Evolutionary conservation across 2,329 filamentous ascomycete genomes (phyloP).

Genomic region (Ophiostoma australiae): DNA sequence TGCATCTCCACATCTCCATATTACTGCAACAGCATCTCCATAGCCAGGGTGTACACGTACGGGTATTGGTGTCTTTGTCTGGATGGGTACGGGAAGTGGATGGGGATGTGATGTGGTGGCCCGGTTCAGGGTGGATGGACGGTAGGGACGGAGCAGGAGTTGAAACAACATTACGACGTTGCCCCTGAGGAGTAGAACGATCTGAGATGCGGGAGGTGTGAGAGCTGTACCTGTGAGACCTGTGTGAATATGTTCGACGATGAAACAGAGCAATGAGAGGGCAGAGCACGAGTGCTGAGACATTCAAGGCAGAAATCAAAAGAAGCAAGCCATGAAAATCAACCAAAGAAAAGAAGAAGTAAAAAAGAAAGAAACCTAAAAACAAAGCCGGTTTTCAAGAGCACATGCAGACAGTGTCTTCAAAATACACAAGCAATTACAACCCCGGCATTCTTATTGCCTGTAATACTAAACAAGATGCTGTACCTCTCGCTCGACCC

Average conservation of each 20-base stretch:
- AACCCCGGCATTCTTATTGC: neutral
- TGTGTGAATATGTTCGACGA: neutral
- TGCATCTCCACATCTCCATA: conserved; percentile 13
- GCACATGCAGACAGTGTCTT: neutral
- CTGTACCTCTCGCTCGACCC: neutral
- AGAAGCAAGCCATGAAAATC: neutral
- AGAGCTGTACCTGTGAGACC: no score
- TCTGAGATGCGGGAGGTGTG: neutral
- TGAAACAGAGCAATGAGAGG: neutral
- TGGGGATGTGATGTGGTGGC: neutral
- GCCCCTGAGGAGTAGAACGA: neutral
- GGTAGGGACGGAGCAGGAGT: neutral
- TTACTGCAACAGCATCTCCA: conserved; percentile 14
- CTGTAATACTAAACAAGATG: neutral
- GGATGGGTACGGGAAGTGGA: conserved; percentile 3
- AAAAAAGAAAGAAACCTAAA: neutral
- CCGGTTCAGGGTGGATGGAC: neutral
- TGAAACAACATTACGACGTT: conserved; percentile 13
- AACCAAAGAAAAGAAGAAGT: neutral
- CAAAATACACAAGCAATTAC: neutral
- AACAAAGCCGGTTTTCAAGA: neutral
- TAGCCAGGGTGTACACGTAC: conserved; percentile 6
- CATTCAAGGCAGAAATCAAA: neutral
- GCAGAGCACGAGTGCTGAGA: no score
- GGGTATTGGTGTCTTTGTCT: neutral